A percentile compares a stretch with the other conserved stretches of the same genome.
phyloP scores from a whole-genome alignment of 2,329 filamentous ascomycete genomes.

The Colletotrichum chlorophyti region DNA sequence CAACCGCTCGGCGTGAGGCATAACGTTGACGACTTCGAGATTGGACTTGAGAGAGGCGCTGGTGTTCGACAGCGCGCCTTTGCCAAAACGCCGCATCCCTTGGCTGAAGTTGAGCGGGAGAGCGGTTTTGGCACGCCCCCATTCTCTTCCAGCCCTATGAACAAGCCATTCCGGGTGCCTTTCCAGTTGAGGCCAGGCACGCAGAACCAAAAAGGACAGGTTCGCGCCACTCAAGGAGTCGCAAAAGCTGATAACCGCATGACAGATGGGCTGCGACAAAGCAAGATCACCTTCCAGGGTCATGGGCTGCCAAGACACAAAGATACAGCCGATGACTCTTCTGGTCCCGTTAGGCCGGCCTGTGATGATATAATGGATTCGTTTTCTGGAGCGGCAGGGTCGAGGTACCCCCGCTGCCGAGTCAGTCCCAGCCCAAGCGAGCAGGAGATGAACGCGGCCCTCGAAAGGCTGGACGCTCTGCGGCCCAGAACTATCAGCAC shows the following conservation, averaged over 20 bases:
- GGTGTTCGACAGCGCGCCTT: background rate
- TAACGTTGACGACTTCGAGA: background rate
- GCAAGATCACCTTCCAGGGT: background rate
- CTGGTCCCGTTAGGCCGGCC: background rate
- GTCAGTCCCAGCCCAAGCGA: background rate
- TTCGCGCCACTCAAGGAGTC: background rate
- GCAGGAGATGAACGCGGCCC: background rate
- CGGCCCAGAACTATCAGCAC: background rate
- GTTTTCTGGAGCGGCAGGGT: background rate
- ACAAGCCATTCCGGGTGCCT: slow-evolving; percentile 3
- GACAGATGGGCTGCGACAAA: background rate
- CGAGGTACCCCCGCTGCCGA: background rate
- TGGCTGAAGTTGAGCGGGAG: background rate
- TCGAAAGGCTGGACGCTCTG: slow-evolving; percentile 14
- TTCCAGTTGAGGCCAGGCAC: background rate
- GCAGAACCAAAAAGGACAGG: background rate
- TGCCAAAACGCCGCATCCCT: background rate
- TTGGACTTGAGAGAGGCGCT: background rate
- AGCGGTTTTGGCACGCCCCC: slow-evolving; percentile 13
- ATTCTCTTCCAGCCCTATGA: slow-evolving; percentile 12
- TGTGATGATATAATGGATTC: background rate
- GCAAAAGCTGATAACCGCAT: background rate
- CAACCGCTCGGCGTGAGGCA: background rate
- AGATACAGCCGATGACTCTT: background rate
- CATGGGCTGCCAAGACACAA: background rate